Evolutionary conservation across 805 yeast species (phyloP).

Genomic region (Spathaspora gorwiae): DNA sequence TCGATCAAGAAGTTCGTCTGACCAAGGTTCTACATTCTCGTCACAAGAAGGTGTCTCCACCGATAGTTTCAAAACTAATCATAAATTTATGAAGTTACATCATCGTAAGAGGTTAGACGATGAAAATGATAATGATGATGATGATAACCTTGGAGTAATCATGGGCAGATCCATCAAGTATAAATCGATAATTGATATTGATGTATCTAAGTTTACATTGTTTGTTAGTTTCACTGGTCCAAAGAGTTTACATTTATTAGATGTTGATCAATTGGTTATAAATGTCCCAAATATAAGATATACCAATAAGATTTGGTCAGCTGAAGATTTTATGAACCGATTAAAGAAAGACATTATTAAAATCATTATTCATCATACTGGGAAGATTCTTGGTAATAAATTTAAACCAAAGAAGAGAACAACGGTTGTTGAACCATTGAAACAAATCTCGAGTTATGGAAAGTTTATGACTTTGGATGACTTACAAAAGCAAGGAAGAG

Average conservation of each 20-base stretch:
- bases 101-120: background rate
- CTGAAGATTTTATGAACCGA: conserved; percentile 58
- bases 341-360: conserved; percentile 61
- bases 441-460: conserved; percentile 37
- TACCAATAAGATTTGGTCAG: conserved; percentile 51
- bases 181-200: conserved; percentile 34
- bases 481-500: conserved; percentile 27
- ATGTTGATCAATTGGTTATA: conserved; percentile 70
- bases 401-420: conserved; percentile 40
- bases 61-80: background rate
- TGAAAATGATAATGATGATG: conserved; percentile 4
- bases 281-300: conserved; percentile 55
- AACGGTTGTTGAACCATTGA: conserved; percentile 26
- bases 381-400: conserved; percentile 76
- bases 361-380: conserved; percentile 60
- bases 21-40: background rate
- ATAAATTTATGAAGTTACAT: background rate
- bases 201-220: conserved; percentile 34
- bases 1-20: background rate
- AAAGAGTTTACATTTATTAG: conserved; percentile 62
- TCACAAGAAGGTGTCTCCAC: background rate
- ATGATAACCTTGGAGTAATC: conserved; percentile 37
- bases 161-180: conserved; percentile 40
- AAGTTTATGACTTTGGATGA: conserved; percentile 35
- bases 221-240: conserved; percentile 75